A percentile compares a stretch with the other conserved stretches of the same genome.
phyloP scores from a whole-genome alignment of 371 early-diverging fungal genomes.

The Saksenaea oblongispora region DNA sequence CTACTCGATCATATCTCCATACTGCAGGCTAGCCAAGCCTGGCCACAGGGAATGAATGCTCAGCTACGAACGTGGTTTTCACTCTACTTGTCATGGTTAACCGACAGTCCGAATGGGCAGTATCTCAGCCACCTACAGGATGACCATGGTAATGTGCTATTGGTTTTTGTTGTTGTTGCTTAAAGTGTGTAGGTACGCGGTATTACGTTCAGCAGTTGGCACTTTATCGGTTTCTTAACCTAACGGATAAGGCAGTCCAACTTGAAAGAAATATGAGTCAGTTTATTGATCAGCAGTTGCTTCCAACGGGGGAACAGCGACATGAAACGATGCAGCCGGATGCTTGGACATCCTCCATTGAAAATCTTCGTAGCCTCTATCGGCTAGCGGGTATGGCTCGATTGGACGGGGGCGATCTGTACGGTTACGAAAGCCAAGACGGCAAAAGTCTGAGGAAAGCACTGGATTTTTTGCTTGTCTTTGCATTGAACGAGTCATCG shows the following conservation, averaged over 20 bases:
- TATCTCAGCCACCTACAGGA: slow-evolving; percentile 40
- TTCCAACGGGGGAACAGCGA: slow-evolving; percentile 31
- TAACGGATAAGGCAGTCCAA: slow-evolving; percentile 21
- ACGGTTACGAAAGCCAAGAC: slow-evolving; percentile 29
- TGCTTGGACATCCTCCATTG: slow-evolving; percentile 47
- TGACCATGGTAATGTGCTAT: slow-evolving; percentile 44
- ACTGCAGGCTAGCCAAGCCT: slow-evolving; percentile 28
- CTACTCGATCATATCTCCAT: slow-evolving; percentile 22
- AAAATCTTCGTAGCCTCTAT: slow-evolving; percentile 45
- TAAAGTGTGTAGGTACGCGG: slow-evolving; percentile 19
- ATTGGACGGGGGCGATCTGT: slow-evolving; percentile 34
- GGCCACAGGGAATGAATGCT: slow-evolving; percentile 34
- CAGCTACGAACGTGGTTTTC: slow-evolving; percentile 45
- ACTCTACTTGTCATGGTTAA: slow-evolving; percentile 50
- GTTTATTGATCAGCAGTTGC: slow-evolving; percentile 37
- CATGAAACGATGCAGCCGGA: slow-evolving; percentile 36
- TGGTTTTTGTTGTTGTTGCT: neutral
- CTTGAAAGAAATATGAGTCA: slow-evolving; percentile 9
- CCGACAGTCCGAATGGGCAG: slow-evolving; percentile 41
- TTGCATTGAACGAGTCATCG: slow-evolving; percentile 35
- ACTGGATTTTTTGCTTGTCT: slow-evolving; percentile 50
- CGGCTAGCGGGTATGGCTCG: slow-evolving; percentile 32
- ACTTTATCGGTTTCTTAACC: slow-evolving; percentile 41
- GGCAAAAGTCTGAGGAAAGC: slow-evolving; percentile 45
- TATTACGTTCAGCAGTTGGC: slow-evolving; percentile 49